Conservation (phyloP, 2,329 filamentous ascomycete species). For the Elsinoe batatas region DNA sequence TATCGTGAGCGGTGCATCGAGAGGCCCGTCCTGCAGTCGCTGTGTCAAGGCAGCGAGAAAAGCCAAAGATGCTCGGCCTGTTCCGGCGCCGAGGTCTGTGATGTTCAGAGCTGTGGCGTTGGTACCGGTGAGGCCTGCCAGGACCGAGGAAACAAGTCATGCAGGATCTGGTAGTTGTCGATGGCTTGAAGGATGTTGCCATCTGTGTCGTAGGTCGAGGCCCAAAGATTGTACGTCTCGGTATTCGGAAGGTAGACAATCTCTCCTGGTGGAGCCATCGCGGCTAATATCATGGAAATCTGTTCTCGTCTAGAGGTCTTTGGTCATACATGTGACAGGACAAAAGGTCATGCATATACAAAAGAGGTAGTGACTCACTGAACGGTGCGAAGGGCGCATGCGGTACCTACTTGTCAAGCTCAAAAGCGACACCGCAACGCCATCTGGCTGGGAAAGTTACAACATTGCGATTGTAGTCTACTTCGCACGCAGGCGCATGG, state of each 20-base stretch:
- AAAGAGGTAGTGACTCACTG: background rate
- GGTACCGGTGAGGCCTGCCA: slow-evolving; percentile 21
- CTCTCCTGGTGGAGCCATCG: background rate
- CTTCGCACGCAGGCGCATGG: too few species aligned
- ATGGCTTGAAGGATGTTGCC: slow-evolving; percentile 57
- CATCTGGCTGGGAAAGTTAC: background rate
- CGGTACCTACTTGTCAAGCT: background rate
- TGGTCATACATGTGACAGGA: too few species aligned
- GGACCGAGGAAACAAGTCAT: slow-evolving; percentile 39
- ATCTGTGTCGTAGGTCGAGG: slow-evolving; percentile 52
- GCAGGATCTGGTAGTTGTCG: slow-evolving; percentile 47
- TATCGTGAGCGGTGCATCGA: slow-evolving; percentile 22
- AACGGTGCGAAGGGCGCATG: background rate
- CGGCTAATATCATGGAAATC: too few species aligned
- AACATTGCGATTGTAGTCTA: background rate
- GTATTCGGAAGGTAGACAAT: slow-evolving; percentile 25
- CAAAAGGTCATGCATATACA: background rate
- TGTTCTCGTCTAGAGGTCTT: background rate
- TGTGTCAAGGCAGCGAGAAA: slow-evolving; percentile 5
- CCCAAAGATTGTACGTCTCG: slow-evolving; percentile 43
- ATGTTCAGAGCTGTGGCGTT: background rate
- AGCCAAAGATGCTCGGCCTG: slow-evolving; percentile 3
- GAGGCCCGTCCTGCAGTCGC: slow-evolving; percentile 15
- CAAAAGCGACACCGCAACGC: background rate
- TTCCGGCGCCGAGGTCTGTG: slow-evolving; percentile 7